Evolutionary conservation across 2,329 filamentous ascomycete genomes (phyloP), one percentile per base, ranked within the genome.

Genomic region (Pezicula rhizophila): DNA sequence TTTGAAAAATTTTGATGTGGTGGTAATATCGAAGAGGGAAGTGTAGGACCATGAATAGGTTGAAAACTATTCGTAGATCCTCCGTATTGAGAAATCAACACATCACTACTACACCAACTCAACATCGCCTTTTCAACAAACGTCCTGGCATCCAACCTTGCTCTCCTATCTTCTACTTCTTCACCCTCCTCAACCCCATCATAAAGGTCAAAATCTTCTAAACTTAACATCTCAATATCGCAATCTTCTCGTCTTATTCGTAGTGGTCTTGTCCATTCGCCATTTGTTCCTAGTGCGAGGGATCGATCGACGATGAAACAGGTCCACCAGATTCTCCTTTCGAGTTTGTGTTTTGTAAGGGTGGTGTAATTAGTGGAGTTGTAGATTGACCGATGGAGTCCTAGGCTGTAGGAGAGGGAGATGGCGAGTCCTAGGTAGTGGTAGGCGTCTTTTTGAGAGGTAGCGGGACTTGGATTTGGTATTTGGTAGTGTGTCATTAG

Each of bases 261-360:
- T 11, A 47, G 4, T 8, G 20, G 37, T 23, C 17, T 45, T 25
- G 40, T 11, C 12, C 5, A 14, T 15, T 18, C 18, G 11, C n/a
- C 14, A 10, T 31, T 39, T 14, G 18, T 5, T 14, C 34, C 43
- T 11, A 96, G 72, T 2, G 91, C 89, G 55, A 96, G 89, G 39
- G 95, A 76, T 42, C 89, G 85, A 66, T 96, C 90, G 47, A 90
- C 84, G 79, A 95, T 95, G 63, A 93, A 95, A 53, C 88, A 93
- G 28, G 87, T 93, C 90, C 90, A 96, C 91, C 91, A 96, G 55
- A 96, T 90, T 47, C 90, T 80, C 70, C 93, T 95, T 85, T 89
- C 95, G 46, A 95, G 72, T 61, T 82, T 86, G 62, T 88, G 85
- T 61, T 87, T 85, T 48, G 79, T 75, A 5, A 71, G 66, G 35